A percentile compares a stretch with the other conserved stretches of the same genome.
Evolutionary conservation across 23 red algal species (phyloP).

Genomic region (Pyropia yezoensis): DNA sequence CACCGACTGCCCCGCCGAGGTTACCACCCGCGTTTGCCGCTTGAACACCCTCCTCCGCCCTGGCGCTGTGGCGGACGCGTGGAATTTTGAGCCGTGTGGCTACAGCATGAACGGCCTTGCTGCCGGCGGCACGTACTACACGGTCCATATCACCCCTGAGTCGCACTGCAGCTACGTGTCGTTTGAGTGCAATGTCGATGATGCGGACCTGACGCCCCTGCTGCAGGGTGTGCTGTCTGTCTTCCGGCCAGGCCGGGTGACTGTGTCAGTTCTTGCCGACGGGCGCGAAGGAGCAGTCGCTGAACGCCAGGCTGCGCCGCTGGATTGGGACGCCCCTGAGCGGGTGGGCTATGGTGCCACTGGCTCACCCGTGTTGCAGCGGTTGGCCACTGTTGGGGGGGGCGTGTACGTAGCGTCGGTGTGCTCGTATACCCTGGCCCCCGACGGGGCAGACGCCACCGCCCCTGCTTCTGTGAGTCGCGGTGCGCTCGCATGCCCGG

Average conservation of each 20-base stretch:
- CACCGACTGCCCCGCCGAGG: constrained; percentile 2
- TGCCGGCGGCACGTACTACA: constrained; percentile 45
- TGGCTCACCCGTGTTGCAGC: too few relatives aligned
- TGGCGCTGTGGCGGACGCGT: constrained; percentile 53
- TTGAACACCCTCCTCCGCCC: constrained; percentile 7
- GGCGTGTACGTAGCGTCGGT: too few relatives aligned
- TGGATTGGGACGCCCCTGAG: too few relatives aligned
- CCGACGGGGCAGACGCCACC: too few relatives aligned
- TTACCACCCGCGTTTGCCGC: background rate
- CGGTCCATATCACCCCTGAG: constrained; percentile 91
- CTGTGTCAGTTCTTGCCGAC: constrained; percentile 23
- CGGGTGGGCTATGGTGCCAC: too few relatives aligned
- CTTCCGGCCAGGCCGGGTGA: constrained; percentile 66
- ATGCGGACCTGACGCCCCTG: constrained; percentile 8
- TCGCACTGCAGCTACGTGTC: constrained; percentile 77
- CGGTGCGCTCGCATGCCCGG: too few relatives aligned
- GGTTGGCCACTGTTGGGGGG: too few relatives aligned
- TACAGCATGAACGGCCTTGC: constrained; percentile 90
- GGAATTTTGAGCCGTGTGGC: constrained; percentile 90
- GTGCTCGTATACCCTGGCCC: too few relatives aligned
- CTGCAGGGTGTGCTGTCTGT: constrained; percentile 27
- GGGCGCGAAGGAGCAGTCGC: background rate
- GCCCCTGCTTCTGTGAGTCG: too few relatives aligned
- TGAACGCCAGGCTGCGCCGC: too few relatives aligned
- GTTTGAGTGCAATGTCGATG: constrained; percentile 61